Evolutionary conservation across 1,139 yeast species (phyloP).

Genomic region (Pichia sp.): DNA sequence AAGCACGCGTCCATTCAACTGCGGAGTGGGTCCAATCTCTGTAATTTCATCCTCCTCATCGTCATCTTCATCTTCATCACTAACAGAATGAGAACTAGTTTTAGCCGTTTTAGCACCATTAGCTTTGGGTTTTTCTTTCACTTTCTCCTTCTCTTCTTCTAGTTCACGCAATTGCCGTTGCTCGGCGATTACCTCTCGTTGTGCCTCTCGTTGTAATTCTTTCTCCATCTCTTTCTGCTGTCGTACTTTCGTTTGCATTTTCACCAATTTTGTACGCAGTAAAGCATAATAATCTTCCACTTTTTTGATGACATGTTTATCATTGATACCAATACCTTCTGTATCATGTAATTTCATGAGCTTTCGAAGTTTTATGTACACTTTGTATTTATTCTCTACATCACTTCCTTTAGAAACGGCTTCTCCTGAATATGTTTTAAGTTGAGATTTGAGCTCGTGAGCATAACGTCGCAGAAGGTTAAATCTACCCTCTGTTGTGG

Average conservation of each 20-base stretch:
- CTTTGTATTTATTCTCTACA: slow-evolving; percentile 6
- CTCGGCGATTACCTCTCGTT: no score
- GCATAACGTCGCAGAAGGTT: slow-evolving; percentile 4
- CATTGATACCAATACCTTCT: neutral
- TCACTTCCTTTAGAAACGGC: slow-evolving; percentile 5
- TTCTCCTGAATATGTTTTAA: slow-evolving; percentile 10
- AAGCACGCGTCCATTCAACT: slow-evolving; percentile 59
- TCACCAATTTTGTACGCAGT: neutral
- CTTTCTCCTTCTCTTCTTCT: neutral
- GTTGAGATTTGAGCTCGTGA: slow-evolving; percentile 5
- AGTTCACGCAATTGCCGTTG: neutral
- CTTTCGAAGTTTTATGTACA: slow-evolving; percentile 9
- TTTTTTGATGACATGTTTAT: neutral
- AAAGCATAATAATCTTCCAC: slow-evolving; percentile 4
- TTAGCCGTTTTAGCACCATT: neutral
- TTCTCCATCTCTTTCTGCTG: neutral
- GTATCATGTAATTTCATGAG: slow-evolving; percentile 4
- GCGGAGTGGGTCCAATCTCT: slow-evolving; percentile 73
- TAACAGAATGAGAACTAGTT: neutral
- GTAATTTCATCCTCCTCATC: slow-evolving; percentile 7
- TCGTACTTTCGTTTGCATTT: neutral
- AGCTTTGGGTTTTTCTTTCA: neutral
- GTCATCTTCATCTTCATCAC: neutral
- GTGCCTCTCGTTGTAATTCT: neutral
- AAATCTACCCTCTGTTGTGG: neutral